Percentiles rank a stretch among this genome's conserved stretches.
phyloP scores from a whole-genome alignment of 345 rosid species.

The Acer yangbiense region DNA sequence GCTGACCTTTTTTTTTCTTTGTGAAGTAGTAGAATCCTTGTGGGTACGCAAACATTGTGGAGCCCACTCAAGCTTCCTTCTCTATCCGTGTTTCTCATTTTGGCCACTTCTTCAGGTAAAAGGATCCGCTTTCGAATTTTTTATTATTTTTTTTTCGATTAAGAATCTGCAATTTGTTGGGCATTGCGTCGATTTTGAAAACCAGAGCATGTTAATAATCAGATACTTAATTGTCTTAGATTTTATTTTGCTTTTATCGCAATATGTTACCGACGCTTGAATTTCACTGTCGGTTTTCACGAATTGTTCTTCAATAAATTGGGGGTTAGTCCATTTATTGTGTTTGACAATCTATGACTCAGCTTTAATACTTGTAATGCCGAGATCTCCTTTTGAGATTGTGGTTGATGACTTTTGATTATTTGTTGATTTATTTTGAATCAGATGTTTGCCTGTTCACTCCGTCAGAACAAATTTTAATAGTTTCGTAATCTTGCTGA shows the following conservation, averaged over 20 bases:
- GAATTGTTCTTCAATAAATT: neutral
- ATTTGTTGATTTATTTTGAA: neutral
- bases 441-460: slow-evolving; percentile 2
- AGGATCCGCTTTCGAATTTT: neutral
- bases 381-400: neutral
- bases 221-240: neutral
- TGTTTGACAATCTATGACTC: neutral
- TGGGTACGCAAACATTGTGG: neutral
- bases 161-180: neutral
- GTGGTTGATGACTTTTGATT: neutral
- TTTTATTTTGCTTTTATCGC: neutral
- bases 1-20: too few species aligned
- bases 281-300: neutral
- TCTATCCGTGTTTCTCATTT: neutral
- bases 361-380: neutral
- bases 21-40: neutral
- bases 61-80: neutral
- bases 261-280: neutral
- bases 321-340: neutral
- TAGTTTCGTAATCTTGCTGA: neutral
- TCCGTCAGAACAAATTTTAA: neutral
- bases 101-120: neutral
- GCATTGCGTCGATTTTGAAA: neutral
- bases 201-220: neutral
- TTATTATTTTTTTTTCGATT: neutral